Percentiles rank a stretch among this genome's conserved stretches.
phyloP scores from a whole-genome alignment of 2,329 filamentous ascomycete species.

The Corniculantispora saksenae region DNA sequence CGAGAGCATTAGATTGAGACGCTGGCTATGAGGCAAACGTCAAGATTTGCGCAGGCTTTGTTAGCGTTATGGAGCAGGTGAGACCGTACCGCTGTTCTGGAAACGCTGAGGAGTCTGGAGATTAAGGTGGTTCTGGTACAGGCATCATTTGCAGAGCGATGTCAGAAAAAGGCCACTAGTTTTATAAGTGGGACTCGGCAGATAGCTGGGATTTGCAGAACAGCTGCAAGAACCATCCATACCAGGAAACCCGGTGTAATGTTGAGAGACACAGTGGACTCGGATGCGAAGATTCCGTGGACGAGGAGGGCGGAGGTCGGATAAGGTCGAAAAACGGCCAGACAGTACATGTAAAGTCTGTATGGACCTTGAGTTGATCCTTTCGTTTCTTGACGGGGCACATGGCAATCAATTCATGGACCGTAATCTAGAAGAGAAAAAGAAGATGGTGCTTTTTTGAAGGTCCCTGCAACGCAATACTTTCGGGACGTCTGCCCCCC shows the following conservation, averaged over 20 bases:
- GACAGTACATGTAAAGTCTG: too few species aligned
- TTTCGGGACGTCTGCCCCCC: too few species aligned
- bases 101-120: background rate
- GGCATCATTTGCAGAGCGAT: background rate
- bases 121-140: background rate
- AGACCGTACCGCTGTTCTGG: background rate
- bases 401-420: too few species aligned
- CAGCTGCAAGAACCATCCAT: background rate
- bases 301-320: background rate
- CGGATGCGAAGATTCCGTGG: slow-evolving; percentile 3
- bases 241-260: background rate
- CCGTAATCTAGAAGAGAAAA: too few species aligned
- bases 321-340: too few species aligned
- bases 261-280: slow-evolving; percentile 11
- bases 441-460: too few species aligned
- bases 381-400: too few species aligned
- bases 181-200: slow-evolving; percentile 12
- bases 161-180: background rate
- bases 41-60: background rate
- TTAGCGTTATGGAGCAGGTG: slow-evolving; percentile 4
- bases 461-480: background rate
- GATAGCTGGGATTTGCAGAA: background rate
- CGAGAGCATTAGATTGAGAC: background rate
- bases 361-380: too few species aligned
- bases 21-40: background rate